Base-by-base conservation (phyloP, 306 rosid genomes). In the Cyclanthera cordifolia region DNA sequence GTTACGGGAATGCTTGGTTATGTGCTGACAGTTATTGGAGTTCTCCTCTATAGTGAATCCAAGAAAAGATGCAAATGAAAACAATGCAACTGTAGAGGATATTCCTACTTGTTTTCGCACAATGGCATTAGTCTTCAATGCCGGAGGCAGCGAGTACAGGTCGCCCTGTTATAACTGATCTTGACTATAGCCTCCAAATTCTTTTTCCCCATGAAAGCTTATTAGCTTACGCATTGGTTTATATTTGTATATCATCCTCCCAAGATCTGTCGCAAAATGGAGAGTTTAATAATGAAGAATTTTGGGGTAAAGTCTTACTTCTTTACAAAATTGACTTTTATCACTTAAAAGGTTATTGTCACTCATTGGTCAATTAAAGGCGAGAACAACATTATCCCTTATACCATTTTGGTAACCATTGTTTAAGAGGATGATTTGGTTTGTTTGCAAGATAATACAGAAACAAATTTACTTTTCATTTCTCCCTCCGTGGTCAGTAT, bases 1-100 rank as follows among this genome's bases (percentile, higher is more conserved):
- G 99, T 94, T 71, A 90, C 99, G 1, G 99, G 99, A 79, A 94
- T 94, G 99, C 73, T 86, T 69, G 99, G 99, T 61, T 94, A 94
- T 70, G 55, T 94, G 8, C 97, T 94, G 59, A 90, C 99, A 6
- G 99, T 94, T 23, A 30, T 81, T 4, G 99, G 99, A 81, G 99
- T 94, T 55, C 64, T 94, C 73, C 92, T 94, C 73, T 94, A 94
- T 69, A 88, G 97, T 64, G 99, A 94, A 83, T 95, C 97, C 76
- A 94, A 94, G 85, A 94, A 94, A 78, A 82, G 99, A 94, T 88
- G 97, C 85, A 94, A 94, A 78, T 88, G 83, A 91, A 74, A 70
- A 41, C 41, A 37, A 52, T 57, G 63, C 75, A 75, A 70, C 74
- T 79, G 73, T 59, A 45, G 45, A 13, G 81, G 71, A 75, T 52